Evolutionary conservation across 192 early-diverging fungal species (phyloP).

Genomic region (Podila minutissima): DNA sequence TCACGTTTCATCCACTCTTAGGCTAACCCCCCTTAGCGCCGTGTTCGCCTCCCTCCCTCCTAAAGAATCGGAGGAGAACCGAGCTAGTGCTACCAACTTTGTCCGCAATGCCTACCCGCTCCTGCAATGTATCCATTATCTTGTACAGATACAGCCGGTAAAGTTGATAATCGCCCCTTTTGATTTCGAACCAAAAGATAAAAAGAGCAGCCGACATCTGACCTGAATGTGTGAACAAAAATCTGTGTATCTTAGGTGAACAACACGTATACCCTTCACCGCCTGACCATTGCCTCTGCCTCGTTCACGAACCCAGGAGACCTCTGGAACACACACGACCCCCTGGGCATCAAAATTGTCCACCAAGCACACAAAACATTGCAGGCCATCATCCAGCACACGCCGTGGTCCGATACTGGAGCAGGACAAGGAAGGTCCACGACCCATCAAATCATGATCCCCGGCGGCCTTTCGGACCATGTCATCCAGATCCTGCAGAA

Average conservation of each 20-base stretch:
- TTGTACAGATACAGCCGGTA: conserved; percentile 25
- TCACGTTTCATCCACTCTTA: neutral
- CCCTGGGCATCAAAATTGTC: neutral
- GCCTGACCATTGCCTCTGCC: conserved; percentile 33
- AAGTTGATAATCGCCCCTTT: neutral
- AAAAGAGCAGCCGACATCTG: neutral
- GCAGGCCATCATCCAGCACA: conserved; percentile 5
- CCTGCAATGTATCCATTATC: conserved; percentile 17
- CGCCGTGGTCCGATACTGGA: conserved; percentile 18
- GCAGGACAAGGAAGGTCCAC: neutral
- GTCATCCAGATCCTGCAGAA: conserved; percentile 33
- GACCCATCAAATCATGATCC: conserved; percentile 14
- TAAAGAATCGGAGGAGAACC: conserved; percentile 1
- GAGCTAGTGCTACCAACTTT: conserved; percentile 5
- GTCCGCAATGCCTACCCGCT: neutral
- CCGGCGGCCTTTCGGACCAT: conserved; percentile 31
- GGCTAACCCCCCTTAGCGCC: neutral
- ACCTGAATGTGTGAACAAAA: neutral
- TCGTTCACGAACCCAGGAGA: conserved; percentile 36
- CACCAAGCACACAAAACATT: conserved; percentile 11
- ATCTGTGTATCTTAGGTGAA: conserved; percentile 12
- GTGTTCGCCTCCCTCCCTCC: neutral
- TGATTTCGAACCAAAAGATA: neutral
- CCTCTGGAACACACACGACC: conserved; percentile 18
- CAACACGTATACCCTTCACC: conserved; percentile 33